A percentile compares a stretch with the other conserved stretches of the same genome.
Conservation (phyloP, 2,329 filamentous ascomycete species). For the Tolypocladium ovalisporum region DNA sequence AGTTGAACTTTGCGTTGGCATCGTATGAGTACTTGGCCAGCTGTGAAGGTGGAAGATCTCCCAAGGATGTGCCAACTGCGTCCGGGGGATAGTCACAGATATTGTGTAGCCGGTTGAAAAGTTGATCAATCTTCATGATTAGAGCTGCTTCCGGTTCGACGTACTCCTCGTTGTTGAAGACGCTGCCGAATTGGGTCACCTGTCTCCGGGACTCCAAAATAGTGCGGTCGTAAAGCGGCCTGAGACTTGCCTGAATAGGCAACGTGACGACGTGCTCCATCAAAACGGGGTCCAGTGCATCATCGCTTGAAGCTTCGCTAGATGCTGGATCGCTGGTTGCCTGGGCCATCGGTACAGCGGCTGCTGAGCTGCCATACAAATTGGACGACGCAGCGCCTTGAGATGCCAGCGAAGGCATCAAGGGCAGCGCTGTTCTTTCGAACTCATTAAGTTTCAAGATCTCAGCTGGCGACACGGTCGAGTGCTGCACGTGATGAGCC, state of each 20-base stretch:
- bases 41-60: conserved; percentile 25
- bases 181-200: conserved; percentile 33
- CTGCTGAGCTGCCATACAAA: conserved; percentile 11
- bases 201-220: conserved; percentile 31
- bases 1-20: conserved; percentile 50
- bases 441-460: conserved; percentile 19
- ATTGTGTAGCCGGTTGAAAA: conserved; percentile 40
- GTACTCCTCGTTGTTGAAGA: conserved; percentile 28
- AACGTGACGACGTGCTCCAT: conserved; percentile 43
- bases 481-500: conserved; percentile 11
- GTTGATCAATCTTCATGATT: conserved; percentile 34
- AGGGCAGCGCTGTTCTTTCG: conserved; percentile 8
- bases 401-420: conserved; percentile 10
- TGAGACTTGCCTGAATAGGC: conserved; percentile 41
- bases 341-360: conserved; percentile 15
- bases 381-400: conserved; percentile 8
- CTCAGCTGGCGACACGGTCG: conserved; percentile 27
- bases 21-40: conserved; percentile 42
- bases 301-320: conserved; percentile 9
- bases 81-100: conserved; percentile 48
- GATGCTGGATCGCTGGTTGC: conserved; percentile 11
- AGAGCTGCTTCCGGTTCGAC: conserved; percentile 26
- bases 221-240: conserved; percentile 40
- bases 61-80: conserved; percentile 30
- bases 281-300: conserved; percentile 1